Conservation (phyloP, 1,139 yeast species). For the Yamadazyma aaseri region DNA sequence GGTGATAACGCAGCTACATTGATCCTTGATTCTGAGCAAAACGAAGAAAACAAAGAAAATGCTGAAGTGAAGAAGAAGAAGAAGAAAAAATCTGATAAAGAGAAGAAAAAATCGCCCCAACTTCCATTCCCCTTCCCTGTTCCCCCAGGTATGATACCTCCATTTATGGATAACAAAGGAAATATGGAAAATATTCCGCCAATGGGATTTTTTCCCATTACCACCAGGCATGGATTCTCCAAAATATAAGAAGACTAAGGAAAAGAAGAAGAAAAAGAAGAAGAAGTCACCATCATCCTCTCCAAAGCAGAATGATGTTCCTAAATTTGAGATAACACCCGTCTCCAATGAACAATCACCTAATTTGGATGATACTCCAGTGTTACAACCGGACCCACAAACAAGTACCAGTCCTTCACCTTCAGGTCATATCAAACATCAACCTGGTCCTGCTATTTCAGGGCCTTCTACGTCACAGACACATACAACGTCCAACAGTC, state of each 20-base stretch:
- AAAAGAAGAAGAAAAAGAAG: conserved; percentile 16
- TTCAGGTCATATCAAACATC: too few relatives aligned
- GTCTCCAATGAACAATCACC: conserved; percentile 9
- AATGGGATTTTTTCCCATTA: conserved; percentile 18
- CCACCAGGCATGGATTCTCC: conserved; percentile 19
- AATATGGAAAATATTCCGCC: conserved; percentile 15
- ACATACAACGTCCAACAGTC: too few relatives aligned
- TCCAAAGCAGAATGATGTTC: conserved; percentile 11
- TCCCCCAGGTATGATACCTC: conserved; percentile 18
- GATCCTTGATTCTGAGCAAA: too few relatives aligned
- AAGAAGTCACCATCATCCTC: conserved; percentile 12
- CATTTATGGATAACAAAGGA: conserved; percentile 12
- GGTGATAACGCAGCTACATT: too few relatives aligned
- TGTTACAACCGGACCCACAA: too few relatives aligned
- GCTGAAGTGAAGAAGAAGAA: conserved; percentile 17
- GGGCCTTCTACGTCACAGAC: too few relatives aligned
- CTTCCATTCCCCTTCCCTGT: conserved; percentile 17
- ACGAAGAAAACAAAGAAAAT: conserved; percentile 17
- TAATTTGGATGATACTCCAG: conserved; percentile 4
- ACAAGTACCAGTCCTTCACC: too few relatives aligned
- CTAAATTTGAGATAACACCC: conserved; percentile 16
- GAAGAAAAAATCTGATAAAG: conserved; percentile 15
- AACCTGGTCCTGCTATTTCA: too few relatives aligned
- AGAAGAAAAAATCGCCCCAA: conserved; percentile 7
- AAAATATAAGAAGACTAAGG: conserved; percentile 11